A percentile compares a stretch with the other conserved stretches of the same genome.
Conservation (phyloP, 2,329 filamentous ascomycete species). For the Gnomoniopsis smithogilvyi region DNA sequence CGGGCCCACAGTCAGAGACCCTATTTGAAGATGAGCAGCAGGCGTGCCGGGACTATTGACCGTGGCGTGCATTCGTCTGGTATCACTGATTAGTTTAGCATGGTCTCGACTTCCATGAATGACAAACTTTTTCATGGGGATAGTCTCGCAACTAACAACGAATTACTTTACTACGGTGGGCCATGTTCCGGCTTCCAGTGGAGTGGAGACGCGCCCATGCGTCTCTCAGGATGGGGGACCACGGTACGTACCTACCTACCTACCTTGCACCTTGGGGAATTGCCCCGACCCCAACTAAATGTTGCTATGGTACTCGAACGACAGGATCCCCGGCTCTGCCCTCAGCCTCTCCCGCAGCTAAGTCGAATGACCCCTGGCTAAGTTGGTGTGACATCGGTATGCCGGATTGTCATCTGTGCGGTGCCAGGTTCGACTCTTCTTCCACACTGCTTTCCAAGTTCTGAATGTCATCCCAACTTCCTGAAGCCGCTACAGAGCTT, state of each 20-base stretch:
- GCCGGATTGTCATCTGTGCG: not conserved
- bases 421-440: not conserved
- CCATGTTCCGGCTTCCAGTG: constrained; percentile 1
- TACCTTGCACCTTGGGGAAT: not conserved
- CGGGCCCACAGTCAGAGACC: not conserved
- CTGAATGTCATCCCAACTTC: not conserved
- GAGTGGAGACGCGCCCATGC: not conserved
- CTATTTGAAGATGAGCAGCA: not conserved
- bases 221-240: constrained; percentile 7
- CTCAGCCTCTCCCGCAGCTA: not conserved
- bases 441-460: not conserved
- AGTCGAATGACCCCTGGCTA: constrained; percentile 5
- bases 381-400: not conserved
- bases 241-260: not conserved
- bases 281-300: not conserved
- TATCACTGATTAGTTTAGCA: not conserved
- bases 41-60: not conserved
- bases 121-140: too few species aligned
- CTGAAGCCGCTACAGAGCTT: not conserved
- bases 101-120: not conserved
- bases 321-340: not conserved
- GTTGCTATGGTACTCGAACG: too few species aligned
- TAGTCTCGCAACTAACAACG: not conserved
- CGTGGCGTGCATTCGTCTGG: not conserved
- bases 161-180: constrained; percentile 1